Conservation (phyloP, 2,329 filamentous ascomycete species). For the Fusarium robinianum region DNA sequence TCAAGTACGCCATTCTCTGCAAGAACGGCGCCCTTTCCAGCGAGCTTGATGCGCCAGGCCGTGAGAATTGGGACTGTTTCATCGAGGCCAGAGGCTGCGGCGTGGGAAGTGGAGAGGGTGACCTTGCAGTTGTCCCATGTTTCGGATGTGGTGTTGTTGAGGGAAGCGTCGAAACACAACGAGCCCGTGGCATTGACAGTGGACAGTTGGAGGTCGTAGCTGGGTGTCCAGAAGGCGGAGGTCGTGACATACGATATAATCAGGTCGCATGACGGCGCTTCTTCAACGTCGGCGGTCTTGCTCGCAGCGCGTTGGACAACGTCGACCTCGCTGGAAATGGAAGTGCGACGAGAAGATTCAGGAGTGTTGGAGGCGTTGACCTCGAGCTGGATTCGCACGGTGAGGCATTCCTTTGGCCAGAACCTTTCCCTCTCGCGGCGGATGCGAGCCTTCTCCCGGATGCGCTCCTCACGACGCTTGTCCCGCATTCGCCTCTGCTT, state of each 20-base stretch:
- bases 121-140: slow-evolving; percentile 65
- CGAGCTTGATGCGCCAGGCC: slow-evolving; percentile 61
- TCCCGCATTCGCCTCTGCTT: slow-evolving; percentile 43
- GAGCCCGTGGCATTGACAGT: slow-evolving; percentile 57
- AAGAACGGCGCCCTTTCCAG: slow-evolving; percentile 30
- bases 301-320: slow-evolving; percentile 50
- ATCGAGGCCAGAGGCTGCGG: slow-evolving; percentile 59
- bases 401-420: slow-evolving; percentile 56
- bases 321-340: slow-evolving; percentile 57
- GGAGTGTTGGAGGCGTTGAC: slow-evolving; percentile 46
- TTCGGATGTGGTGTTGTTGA: slow-evolving; percentile 66
- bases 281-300: slow-evolving; percentile 22
- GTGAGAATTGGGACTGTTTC: slow-evolving; percentile 59
- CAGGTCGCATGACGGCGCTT: slow-evolving; percentile 47
- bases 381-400: slow-evolving; percentile 57
- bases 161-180: slow-evolving; percentile 65
- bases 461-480: slow-evolving; percentile 44
- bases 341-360: slow-evolving; percentile 53
- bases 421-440: slow-evolving; percentile 50
- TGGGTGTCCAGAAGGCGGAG: slow-evolving; percentile 62
- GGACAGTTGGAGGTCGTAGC: slow-evolving; percentile 65
- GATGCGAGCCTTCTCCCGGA: slow-evolving; percentile 50
- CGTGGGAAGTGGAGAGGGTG: slow-evolving; percentile 66
- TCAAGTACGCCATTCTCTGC: slow-evolving; percentile 39
- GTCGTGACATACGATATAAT: slow-evolving; percentile 63